Evolutionary conservation across 148 eudicot genomes (phyloP).

Genomic region (Polygonum maritimum): DNA sequence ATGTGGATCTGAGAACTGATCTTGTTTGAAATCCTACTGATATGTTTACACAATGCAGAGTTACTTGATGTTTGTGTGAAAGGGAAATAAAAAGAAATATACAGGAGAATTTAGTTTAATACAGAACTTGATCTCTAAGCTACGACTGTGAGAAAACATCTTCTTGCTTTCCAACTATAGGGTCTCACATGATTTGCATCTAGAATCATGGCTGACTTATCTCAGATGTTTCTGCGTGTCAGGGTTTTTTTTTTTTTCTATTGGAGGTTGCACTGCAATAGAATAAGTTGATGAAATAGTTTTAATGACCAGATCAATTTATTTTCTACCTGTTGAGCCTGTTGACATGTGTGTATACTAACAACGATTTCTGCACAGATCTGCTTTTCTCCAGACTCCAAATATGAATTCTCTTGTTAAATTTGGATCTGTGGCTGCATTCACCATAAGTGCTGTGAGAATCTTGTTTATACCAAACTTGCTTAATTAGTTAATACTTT

Average conservation of each 20-base stretch:
- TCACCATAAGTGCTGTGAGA: constrained; percentile 67
- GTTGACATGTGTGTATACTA: background rate
- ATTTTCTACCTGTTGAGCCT: background rate
- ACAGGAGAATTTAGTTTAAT: background rate
- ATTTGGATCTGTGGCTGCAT: constrained; percentile 84
- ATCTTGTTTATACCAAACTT: constrained; percentile 1
- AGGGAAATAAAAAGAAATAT: background rate
- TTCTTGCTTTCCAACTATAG: background rate
- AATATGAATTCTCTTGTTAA: constrained; percentile 99
- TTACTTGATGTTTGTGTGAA: background rate
- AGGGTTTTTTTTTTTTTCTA: background rate
- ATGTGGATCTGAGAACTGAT: background rate
- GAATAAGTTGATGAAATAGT: background rate
- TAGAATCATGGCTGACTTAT: background rate
- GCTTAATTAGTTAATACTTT: background rate
- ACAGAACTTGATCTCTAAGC: background rate
- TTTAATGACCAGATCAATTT: background rate
- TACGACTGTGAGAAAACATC: background rate
- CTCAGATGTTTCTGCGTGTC: background rate
- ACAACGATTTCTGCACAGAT: constrained; percentile 24
- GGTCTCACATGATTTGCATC: background rate
- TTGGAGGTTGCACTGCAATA: background rate
- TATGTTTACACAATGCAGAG: background rate
- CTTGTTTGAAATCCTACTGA: background rate
- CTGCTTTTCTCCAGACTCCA: constrained; percentile 85